phyloP scores from a whole-genome alignment of 176 grass and related monocot species.

The Neostapfia colusana region DNA sequence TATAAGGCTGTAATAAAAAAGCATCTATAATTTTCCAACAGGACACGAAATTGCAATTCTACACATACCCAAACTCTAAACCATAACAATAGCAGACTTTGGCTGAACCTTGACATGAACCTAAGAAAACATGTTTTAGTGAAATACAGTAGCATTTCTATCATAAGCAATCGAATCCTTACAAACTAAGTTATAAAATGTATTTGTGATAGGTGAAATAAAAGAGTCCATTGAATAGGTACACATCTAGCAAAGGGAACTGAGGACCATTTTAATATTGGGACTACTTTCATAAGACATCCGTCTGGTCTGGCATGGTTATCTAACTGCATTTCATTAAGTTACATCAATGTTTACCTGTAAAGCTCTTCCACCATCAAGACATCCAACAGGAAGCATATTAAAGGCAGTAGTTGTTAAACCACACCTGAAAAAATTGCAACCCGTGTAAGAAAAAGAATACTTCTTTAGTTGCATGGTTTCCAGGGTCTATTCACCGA shows the following conservation, averaged over 20 bases:
- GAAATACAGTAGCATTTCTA: background rate
- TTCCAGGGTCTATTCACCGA: constrained; percentile 13
- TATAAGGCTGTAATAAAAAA: no score
- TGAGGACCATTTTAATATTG: background rate
- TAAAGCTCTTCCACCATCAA: constrained; percentile 96
- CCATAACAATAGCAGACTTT: background rate
- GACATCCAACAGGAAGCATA: constrained; percentile 95
- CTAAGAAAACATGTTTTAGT: background rate
- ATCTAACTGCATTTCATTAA: background rate
- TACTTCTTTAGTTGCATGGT: constrained; percentile 3
- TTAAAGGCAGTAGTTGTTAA: constrained; percentile 96
- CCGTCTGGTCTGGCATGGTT: background rate
- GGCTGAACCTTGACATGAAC: background rate
- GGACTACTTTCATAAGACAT: background rate
- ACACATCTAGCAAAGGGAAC: background rate
- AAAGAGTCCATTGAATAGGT: constrained; percentile 8
- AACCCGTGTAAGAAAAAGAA: constrained; percentile 38
- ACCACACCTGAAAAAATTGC: constrained; percentile 74
- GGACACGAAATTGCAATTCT: background rate
- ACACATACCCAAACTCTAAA: background rate
- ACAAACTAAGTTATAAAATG: background rate
- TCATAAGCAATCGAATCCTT: background rate
- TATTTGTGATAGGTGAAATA: background rate
- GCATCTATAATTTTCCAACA: constrained; percentile 5
- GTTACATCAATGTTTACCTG: constrained; percentile 52